phyloP scores from a whole-genome alignment of 1,284 basidiomycete species.

The Pisolithus thermaeus region DNA sequence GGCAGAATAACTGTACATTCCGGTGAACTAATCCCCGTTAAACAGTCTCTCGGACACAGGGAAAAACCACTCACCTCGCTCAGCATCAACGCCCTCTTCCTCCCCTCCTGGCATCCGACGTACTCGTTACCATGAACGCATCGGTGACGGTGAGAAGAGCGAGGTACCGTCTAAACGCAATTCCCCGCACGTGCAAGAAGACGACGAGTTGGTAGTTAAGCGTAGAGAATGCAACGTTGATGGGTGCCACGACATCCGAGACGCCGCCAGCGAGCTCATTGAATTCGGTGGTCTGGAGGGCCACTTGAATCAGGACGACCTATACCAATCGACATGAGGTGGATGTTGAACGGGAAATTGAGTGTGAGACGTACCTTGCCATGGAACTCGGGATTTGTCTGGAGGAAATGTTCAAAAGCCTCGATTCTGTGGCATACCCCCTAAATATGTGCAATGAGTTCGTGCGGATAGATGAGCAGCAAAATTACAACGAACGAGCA shows the following conservation, averaged over 20 bases:
- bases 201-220: slow-evolving; percentile 86
- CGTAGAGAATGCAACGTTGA: slow-evolving; percentile 79
- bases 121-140: slow-evolving; percentile 84
- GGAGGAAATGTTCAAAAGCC: slow-evolving; percentile 78
- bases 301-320: slow-evolving; percentile 83
- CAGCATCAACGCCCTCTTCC: slow-evolving; percentile 67
- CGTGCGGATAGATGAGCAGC: neutral
- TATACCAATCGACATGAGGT: slow-evolving; percentile 14
- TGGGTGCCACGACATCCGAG: slow-evolving; percentile 70
- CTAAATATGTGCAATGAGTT: slow-evolving; percentile 21
- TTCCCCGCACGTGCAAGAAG: slow-evolving; percentile 81
- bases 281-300: slow-evolving; percentile 75
- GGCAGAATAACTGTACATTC: slow-evolving; percentile 80
- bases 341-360: neutral
- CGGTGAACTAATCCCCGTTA: slow-evolving; percentile 58
- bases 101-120: slow-evolving; percentile 74
- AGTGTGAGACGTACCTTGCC: slow-evolving; percentile 46
- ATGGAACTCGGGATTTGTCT: slow-evolving; percentile 72
- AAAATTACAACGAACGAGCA: neutral
- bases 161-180: slow-evolving; percentile 83
- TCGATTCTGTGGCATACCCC: slow-evolving; percentile 80
- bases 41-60: neutral
- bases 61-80: slow-evolving; percentile 50
- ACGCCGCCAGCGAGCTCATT: slow-evolving; percentile 73
- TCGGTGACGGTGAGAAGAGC: slow-evolving; percentile 80